Conservation (phyloP, 1,284 basidiomycete genomes). For the Marasmius sp. region DNA sequence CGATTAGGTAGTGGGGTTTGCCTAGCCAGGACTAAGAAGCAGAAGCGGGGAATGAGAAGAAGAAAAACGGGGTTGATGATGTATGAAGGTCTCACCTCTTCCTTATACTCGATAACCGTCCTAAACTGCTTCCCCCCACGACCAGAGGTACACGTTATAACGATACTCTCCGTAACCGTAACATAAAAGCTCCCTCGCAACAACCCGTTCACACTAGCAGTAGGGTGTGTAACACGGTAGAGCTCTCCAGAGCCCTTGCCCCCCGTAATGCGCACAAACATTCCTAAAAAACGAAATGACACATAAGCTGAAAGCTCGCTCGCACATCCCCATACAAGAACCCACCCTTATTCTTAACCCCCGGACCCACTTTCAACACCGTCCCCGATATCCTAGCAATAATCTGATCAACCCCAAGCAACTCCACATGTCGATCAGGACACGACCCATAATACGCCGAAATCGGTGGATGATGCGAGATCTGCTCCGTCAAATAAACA, state of each 20-base stretch:
- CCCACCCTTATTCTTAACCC: conserved; percentile 78
- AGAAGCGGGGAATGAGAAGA: conserved; percentile 1
- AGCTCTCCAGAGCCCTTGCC: conserved; percentile 80
- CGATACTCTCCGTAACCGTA: conserved; percentile 79
- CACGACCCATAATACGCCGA: conserved; percentile 86
- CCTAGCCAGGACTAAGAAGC: conserved; percentile 83
- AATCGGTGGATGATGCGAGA: conserved; percentile 96
- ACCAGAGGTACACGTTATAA: conserved; percentile 81
- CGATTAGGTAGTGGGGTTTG: conserved; percentile 82
- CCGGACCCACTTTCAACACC: conserved; percentile 80
- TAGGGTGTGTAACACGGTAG: conserved; percentile 89
- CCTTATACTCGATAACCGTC: conserved; percentile 91
- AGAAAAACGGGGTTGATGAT: conserved; percentile 1
- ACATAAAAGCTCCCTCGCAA: conserved; percentile 89
- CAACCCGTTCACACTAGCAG: conserved; percentile 89
- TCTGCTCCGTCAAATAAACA: conserved; percentile 77
- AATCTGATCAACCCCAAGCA: conserved; percentile 89
- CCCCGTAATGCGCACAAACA: conserved; percentile 77
- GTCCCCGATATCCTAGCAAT: conserved; percentile 88
- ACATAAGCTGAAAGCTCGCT: background rate
- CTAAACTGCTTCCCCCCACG: conserved; percentile 65
- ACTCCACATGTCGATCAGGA: conserved; percentile 71
- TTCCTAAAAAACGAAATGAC: conserved; percentile 18
- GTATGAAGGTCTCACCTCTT: conserved; percentile 66
- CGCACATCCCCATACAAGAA: background rate